Evolutionary conservation across 2,329 filamentous ascomycete species (phyloP).

Genomic region (Microdochium paspali): DNA sequence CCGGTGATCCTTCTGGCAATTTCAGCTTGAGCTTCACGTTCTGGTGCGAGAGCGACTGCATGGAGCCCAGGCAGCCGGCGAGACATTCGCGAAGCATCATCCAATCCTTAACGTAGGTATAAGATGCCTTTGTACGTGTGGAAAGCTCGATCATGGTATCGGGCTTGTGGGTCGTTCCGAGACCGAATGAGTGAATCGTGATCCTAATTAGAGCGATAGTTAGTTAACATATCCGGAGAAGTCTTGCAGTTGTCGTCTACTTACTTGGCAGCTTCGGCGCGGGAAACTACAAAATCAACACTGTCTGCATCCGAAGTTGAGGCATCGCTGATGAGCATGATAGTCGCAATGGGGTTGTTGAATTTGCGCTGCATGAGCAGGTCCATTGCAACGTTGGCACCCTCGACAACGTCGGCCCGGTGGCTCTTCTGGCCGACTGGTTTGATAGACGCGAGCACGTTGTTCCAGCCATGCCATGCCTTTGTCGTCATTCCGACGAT

Average conservation of each 20-base stretch:
- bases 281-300: conserved; percentile 93
- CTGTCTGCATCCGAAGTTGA: conserved; percentile 90
- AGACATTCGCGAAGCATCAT: conserved; percentile 99
- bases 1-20: conserved; percentile 89
- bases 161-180: conserved; percentile 94
- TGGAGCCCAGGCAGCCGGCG: conserved; percentile 80
- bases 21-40: conserved; percentile 94
- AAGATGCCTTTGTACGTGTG: conserved; percentile 89
- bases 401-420: conserved; percentile 92
- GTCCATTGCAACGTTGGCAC: conserved; percentile 97
- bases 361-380: conserved; percentile 95
- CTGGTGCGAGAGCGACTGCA: conserved; percentile 94
- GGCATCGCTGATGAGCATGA: conserved; percentile 94
- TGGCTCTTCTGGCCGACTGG: conserved; percentile 95
- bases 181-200: conserved; percentile 89
- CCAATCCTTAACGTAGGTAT: conserved; percentile 99
- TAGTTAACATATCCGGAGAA: conserved; percentile 1
- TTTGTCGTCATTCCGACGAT: conserved; percentile 98
- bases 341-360: conserved; percentile 89
- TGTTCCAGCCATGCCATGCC: conserved; percentile 84
- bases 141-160: conserved; percentile 98
- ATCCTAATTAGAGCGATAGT: conserved; percentile 49
- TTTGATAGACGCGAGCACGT: conserved; percentile 76
- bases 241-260: conserved; percentile 20
- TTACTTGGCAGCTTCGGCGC: conserved; percentile 93